A percentile compares a stretch with the other conserved stretches of the same genome.
Conservation (phyloP, 2,329 filamentous ascomycete genomes). For the Xylariaceae sp. region DNA sequence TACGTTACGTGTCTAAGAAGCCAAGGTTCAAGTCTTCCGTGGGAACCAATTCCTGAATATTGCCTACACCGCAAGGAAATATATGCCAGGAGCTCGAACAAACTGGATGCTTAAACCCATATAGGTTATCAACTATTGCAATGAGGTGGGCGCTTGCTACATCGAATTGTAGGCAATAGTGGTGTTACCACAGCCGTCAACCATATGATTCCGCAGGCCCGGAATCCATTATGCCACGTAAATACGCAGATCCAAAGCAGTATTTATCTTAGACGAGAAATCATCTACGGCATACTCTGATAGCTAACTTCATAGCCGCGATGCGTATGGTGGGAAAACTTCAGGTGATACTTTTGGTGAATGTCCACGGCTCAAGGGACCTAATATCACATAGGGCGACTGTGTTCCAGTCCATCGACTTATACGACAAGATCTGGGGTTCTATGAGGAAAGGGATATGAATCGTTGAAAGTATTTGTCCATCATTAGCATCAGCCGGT, state of each 20-base stretch:
- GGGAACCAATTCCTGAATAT: not conserved
- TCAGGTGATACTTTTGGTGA: no score
- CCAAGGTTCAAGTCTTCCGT: not conserved
- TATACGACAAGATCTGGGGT: no score
- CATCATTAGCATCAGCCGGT: no score
- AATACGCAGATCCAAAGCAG: not conserved
- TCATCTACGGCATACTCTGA: not conserved
- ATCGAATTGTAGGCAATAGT: not conserved
- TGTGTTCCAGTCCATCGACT: no score
- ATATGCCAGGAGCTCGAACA: not conserved
- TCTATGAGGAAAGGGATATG: no score
- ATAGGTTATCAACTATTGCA: not conserved
- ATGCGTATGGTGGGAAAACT: no score
- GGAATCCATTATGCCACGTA: not conserved
- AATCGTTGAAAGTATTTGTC: no score
- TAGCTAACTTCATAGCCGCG: not conserved
- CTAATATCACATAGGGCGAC: no score
- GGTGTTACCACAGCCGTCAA: not conserved
- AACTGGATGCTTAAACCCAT: not conserved
- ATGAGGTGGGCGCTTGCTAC: not conserved
- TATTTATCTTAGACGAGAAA: not conserved
- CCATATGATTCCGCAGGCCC: not conserved
- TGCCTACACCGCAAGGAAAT: not conserved
- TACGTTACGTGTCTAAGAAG: not conserved
- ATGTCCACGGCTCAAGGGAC: no score